These are phyloP conservation scores for Buddleja alternifolia DNA, from an alignment of 257 asterid species.

Conservation along the genomic window DNA sequence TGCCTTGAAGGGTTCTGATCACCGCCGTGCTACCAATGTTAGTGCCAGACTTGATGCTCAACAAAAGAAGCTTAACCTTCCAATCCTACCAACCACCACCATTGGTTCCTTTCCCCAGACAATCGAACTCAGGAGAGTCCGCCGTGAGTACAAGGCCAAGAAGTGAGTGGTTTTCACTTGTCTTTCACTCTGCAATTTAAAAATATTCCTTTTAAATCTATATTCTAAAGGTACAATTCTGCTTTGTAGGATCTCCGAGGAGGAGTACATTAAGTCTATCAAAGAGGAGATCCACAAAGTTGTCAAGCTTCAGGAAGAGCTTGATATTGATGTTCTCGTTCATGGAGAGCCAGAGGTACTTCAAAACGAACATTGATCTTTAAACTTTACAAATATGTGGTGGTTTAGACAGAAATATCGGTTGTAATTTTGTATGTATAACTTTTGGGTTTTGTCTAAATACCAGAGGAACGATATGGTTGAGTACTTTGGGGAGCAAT, in stretches of 20 bases:
- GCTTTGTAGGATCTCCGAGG: conserved; percentile 80
- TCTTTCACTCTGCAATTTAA: neutral
- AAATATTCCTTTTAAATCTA: neutral
- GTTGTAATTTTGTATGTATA: neutral
- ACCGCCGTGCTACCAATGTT: conserved; percentile 94
- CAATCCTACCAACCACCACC: conserved; percentile 95
- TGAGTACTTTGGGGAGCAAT: conserved; percentile 98
- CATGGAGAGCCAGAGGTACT: conserved; percentile 99
- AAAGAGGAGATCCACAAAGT: conserved; percentile 91
- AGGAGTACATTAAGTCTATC: conserved; percentile 77
- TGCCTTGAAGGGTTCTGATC: conserved; percentile 93
- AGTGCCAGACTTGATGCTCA: conserved; percentile 96
- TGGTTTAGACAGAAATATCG: neutral
- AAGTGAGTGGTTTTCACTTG: conserved; percentile 52
- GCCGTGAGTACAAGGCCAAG: conserved; percentile 96
- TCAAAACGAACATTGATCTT: neutral
- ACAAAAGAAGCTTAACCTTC: conserved; percentile 96
- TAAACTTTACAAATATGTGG: neutral
- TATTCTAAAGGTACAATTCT: conserved; percentile 27
- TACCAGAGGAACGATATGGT: conserved; percentile 97
- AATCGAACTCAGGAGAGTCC: conserved; percentile 88
- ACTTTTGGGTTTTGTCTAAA: conserved; percentile 22
- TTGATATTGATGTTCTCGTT: conserved; percentile 96
- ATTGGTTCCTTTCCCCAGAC: conserved; percentile 99
- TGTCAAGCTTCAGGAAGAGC: conserved; percentile 97